phyloP scores from a whole-genome alignment of 257 asterid genomes.

The Fraxinus pennsylvanica region DNA sequence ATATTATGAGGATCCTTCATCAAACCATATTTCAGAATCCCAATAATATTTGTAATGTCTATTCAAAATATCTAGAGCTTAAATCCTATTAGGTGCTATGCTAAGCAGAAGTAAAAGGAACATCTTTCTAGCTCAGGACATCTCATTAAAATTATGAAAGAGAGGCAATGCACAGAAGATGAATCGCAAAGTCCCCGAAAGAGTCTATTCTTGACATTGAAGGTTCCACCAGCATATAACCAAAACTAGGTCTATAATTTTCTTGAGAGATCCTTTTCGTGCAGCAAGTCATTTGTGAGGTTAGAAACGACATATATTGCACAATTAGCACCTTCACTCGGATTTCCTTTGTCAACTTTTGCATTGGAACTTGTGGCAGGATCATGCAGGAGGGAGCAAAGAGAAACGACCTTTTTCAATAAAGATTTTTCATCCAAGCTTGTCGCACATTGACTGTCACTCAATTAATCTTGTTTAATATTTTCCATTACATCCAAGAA shows the following conservation, averaged over 20 bases:
- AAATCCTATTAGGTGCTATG: background rate
- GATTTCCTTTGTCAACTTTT: conserved; percentile 36
- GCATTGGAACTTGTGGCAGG: conserved; percentile 27
- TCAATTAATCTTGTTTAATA: conserved; percentile 42
- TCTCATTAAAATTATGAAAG: conserved; percentile 42
- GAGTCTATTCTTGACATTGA: conserved; percentile 53
- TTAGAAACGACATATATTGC: conserved; percentile 33
- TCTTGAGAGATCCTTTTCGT: conserved; percentile 33
- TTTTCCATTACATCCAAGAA: conserved; percentile 57
- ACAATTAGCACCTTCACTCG: conserved; percentile 25
- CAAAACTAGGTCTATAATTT: conserved; percentile 17
- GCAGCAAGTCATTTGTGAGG: conserved; percentile 24
- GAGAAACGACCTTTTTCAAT: conserved; percentile 82
- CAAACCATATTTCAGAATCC: conserved; percentile 54
- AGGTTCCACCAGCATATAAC: conserved; percentile 18
- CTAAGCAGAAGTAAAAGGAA: conserved; percentile 4
- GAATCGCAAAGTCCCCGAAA: conserved; percentile 57
- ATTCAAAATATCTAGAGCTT: conserved; percentile 15
- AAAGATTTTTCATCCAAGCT: conserved; percentile 73
- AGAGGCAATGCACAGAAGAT: conserved; percentile 28
- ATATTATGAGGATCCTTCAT: conserved; percentile 42
- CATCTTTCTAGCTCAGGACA: conserved; percentile 35
- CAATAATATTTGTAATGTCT: background rate
- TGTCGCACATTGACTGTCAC: conserved; percentile 40
- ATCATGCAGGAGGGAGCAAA: conserved; percentile 65